Evolutionary conservation across 768 basidiomycete genomes (phyloP).

Genomic region (Tricholoma sp.): DNA sequence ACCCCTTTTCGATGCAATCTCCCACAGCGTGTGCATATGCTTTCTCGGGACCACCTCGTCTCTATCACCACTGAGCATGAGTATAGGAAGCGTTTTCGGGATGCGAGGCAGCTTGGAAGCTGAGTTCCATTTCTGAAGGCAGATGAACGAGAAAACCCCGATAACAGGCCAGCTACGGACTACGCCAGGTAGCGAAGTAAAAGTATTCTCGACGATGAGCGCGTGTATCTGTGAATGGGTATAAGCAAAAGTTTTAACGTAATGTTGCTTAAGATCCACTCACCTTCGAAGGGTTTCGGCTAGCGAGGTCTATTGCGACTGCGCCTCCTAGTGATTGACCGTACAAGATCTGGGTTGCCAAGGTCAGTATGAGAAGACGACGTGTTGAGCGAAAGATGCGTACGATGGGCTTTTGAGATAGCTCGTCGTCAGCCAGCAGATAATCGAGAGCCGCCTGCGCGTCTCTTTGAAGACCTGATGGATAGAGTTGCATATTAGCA

Average conservation of each 20-base stretch:
- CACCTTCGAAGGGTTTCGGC: conserved; percentile 59
- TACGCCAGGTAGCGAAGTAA: conserved; percentile 72
- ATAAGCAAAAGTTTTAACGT: neutral
- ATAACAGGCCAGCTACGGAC: conserved; percentile 64
- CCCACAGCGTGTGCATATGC: conserved; percentile 62
- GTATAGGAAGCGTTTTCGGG: conserved; percentile 52
- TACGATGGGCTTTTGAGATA: conserved; percentile 61
- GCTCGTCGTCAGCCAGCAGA: conserved; percentile 46
- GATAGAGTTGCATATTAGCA: neutral
- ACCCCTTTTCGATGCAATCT: conserved; percentile 39
- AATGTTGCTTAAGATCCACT: conserved; percentile 10
- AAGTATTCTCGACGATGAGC: conserved; percentile 85
- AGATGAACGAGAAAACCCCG: conserved; percentile 61
- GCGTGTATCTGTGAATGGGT: conserved; percentile 46
- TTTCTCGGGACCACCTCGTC: conserved; percentile 60
- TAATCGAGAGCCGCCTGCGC: conserved; percentile 77
- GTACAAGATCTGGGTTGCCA: conserved; percentile 47
- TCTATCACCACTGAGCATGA: conserved; percentile 62
- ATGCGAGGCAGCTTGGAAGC: conserved; percentile 52
- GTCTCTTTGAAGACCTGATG: conserved; percentile 64
- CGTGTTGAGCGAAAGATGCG: conserved; percentile 9
- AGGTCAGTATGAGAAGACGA: neutral
- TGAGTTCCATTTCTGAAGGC: conserved; percentile 80
- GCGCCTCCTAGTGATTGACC: conserved; percentile 85
- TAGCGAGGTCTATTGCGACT: conserved; percentile 78